Base-by-base conservation (phyloP, 169 alveolate species). In the Eimeria sp. region DNA sequence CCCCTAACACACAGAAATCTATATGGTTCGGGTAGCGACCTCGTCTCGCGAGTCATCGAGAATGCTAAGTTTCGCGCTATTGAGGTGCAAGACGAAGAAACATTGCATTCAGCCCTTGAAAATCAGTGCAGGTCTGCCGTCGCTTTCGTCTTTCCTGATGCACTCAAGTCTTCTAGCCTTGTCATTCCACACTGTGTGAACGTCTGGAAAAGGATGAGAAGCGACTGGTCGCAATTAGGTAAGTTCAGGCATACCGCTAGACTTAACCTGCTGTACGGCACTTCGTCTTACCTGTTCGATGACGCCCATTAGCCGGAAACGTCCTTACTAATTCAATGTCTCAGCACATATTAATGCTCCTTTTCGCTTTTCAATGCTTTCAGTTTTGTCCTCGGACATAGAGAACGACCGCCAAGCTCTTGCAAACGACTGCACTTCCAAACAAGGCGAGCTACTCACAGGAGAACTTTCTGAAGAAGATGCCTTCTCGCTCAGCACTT, bases 211-310 rank as follows among this genome's bases (percentile, higher is more conserved):
- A 58, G 30, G 34, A 63, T 45, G 83, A 61, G 93, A 18, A n/a
- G 47, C 82, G 83, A 87, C 93, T 87, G 93, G 82, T 87, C 93
- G 67, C 93, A 87, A 30, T 18, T 87, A n/a, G 80, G 93, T 87
- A 58, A 63, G 76, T 13, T 51, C 10, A n/a, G 89, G 67, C 43
- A 5, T 14, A 14, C 3, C 30, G 5, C 54, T 30, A 1, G 4
- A 30, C 34, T 4, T 18, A 73, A 43, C 83, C 16, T 14, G 34
- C 13, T 9, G 25, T 80, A 47, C 40, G 4, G 20, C 10, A 13
- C 51, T 2, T 34, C 47, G 70, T n/a, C 70, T 27, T 43, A 25
- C 7, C n/a, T 47, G 67, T 27, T 47, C 43, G n/a, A 25, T 30
- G 5, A 34, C 57, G 2, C 51, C 3, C 57, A 73, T 51, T 1